phyloP scores from a whole-genome alignment of 1,139 yeast species.

The Debaryomyces nepalensis region DNA sequence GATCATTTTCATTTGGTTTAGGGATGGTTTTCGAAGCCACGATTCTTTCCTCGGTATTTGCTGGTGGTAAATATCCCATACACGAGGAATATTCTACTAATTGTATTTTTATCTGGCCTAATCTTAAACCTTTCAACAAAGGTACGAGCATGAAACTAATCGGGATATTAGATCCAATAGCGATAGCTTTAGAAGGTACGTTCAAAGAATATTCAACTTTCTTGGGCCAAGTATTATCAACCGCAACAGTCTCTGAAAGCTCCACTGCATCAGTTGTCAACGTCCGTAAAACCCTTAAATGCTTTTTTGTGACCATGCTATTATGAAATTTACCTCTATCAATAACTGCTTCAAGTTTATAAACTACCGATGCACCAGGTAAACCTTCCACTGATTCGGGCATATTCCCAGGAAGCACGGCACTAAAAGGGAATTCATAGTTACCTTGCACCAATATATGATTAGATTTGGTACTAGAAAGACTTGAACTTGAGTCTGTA shows the following conservation, averaged over 20 bases:
- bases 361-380: slow-evolving; percentile 81
- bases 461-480: slow-evolving; percentile 17
- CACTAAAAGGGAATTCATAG: slow-evolving; percentile 88
- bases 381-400: slow-evolving; percentile 92
- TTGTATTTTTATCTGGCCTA: slow-evolving; percentile 72
- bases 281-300: slow-evolving; percentile 84
- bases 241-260: slow-evolving; percentile 88
- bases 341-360: slow-evolving; percentile 75
- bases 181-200: slow-evolving; percentile 86
- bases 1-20: slow-evolving; percentile 39
- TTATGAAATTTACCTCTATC: slow-evolving; percentile 82
- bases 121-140: slow-evolving; percentile 72
- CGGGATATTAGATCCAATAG: slow-evolving; percentile 81
- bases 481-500: slow-evolving; percentile 18
- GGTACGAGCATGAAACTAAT: slow-evolving; percentile 78
- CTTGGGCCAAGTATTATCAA: slow-evolving; percentile 94
- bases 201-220: slow-evolving; percentile 90
- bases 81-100: slow-evolving; percentile 71
- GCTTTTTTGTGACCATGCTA: slow-evolving; percentile 69
- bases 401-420: slow-evolving; percentile 81
- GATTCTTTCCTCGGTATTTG: slow-evolving; percentile 62
- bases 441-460: slow-evolving; percentile 58
- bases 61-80: slow-evolving; percentile 59
- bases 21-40: slow-evolving; percentile 48
- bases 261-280: slow-evolving; percentile 87